A percentile compares a stretch with the other conserved stretches of the same genome.
These are phyloP conservation scores for Micromonas pusilla DNA, from an alignment of 139 green algal genomes.

Conservation along the genomic window DNA sequence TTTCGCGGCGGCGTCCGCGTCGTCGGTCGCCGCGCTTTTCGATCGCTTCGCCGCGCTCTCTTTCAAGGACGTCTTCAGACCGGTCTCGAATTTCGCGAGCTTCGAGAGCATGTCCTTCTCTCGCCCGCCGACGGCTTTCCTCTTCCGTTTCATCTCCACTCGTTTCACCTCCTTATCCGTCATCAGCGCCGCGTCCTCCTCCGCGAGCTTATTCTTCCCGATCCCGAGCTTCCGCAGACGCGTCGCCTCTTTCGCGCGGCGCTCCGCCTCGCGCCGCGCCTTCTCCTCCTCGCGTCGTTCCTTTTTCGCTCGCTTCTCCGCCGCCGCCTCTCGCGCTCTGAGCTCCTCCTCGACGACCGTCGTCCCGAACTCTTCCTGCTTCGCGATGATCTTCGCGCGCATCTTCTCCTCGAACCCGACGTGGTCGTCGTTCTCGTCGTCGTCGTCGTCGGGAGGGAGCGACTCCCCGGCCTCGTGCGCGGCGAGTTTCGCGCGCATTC, in stretches of 20 bases:
- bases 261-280: background rate
- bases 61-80: background rate
- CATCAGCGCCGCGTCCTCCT: conserved; percentile 4
- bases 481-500: background rate
- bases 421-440: conserved; percentile 9
- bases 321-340: background rate
- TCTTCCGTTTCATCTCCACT: background rate
- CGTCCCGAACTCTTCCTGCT: background rate
- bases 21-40: background rate
- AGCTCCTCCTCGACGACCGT: background rate
- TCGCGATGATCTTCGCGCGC: background rate
- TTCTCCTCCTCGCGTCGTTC: background rate
- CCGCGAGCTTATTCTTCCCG: background rate
- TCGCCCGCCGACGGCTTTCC: background rate
- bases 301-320: conserved; percentile 4
- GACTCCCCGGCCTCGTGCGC: background rate
- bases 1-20: conserved; percentile 8
- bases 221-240: conserved; percentile 12
- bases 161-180: conserved; percentile 3
- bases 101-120: conserved; percentile 8
- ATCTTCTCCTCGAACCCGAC: background rate
- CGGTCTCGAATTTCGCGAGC: background rate
- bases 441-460: background rate
- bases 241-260: background rate
- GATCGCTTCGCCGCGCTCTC: background rate